Evolutionary conservation across 306 rosid genomes (phyloP), one percentile per base, ranked within the genome.

Genomic region (Vachellia pachyceras): DNA sequence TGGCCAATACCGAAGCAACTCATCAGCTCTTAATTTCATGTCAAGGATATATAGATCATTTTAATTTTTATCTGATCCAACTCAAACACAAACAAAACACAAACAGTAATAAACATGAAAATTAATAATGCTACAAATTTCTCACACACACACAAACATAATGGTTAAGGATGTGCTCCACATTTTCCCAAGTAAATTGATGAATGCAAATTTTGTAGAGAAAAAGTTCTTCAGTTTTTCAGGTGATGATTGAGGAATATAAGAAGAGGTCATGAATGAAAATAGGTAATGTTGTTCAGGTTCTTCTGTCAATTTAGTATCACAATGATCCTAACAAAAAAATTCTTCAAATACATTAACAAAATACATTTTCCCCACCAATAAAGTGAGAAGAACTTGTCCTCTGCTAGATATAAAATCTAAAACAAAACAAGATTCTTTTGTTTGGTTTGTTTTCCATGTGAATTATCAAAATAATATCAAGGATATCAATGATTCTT

Each of bases 211-310:
- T 41, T 2, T 40, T 69, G 5, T 5, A 10, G 36, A 69, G 52
- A n/a, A n/a, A n/a, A n/a, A n/a, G n/a, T n/a, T n/a, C n/a, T n/a
- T n/a, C n/a, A 76, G 77, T 49, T 73, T 22, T 46, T 66, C 23
- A 1, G 76, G 68, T 67, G 74, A 65, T 29, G 57, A 85, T 20
- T 4, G 72, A 74, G 55, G 50, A 41, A 64, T 52, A 49, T 49
- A 60, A 78, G 72, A 42, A 49, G 61, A 22, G 15, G 69, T 13
- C 77, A 54, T 66, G 46, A 72, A 65, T 54, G 42, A 64, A 72
- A 25, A 64, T 63, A 22, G n/a, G 65, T 47, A 64, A 41, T 57
- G 60, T 14, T 64, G 22, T 64, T 35, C 69, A 64, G 42, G 44
- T 35, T 35, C 17, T 14, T 22, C 44, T 35, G 22, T 22, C 44